Evolutionary conservation across 129 eudicot genomes (phyloP).

Genomic region (Centaurea solstitialis): DNA sequence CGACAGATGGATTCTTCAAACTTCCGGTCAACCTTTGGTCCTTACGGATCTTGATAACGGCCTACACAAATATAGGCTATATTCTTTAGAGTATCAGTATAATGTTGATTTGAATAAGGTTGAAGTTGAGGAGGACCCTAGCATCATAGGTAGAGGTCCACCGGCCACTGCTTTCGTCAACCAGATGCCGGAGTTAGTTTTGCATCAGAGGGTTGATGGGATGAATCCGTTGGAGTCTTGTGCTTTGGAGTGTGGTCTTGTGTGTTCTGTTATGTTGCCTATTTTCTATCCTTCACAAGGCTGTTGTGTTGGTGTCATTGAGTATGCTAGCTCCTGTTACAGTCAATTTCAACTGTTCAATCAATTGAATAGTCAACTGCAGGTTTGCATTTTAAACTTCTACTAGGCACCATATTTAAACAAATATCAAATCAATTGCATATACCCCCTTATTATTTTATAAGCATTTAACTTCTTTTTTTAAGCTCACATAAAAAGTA

Average conservation of each 20-base stretch:
- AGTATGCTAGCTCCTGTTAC: not conserved
- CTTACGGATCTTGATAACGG: not conserved
- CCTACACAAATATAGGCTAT: not conserved
- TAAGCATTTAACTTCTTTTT: too few species aligned
- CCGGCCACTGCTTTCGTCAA: not conserved
- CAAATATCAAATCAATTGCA: too few species aligned
- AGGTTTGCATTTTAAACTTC: conserved; percentile 2
- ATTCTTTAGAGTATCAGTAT: not conserved
- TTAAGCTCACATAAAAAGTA: too few species aligned
- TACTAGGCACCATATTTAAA: too few species aligned
- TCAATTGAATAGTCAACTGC: not conserved
- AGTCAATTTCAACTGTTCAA: not conserved
- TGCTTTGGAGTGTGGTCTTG: not conserved
- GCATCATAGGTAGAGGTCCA: not conserved
- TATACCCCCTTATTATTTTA: too few species aligned
- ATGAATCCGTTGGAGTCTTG: not conserved
- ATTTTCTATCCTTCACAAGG: not conserved
- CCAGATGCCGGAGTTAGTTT: not conserved
- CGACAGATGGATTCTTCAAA: not conserved
- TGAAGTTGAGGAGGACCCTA: not conserved
- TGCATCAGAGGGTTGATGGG: too few species aligned
- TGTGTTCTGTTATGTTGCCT: not conserved
- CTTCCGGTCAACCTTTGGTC: not conserved
- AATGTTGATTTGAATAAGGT: not conserved
- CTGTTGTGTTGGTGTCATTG: conserved; percentile 18